Evolutionary conservation across 2,329 filamentous ascomycete species (phyloP), one percentile per base, ranked within the genome.

Genomic region (Didymosphaeria variabile): DNA sequence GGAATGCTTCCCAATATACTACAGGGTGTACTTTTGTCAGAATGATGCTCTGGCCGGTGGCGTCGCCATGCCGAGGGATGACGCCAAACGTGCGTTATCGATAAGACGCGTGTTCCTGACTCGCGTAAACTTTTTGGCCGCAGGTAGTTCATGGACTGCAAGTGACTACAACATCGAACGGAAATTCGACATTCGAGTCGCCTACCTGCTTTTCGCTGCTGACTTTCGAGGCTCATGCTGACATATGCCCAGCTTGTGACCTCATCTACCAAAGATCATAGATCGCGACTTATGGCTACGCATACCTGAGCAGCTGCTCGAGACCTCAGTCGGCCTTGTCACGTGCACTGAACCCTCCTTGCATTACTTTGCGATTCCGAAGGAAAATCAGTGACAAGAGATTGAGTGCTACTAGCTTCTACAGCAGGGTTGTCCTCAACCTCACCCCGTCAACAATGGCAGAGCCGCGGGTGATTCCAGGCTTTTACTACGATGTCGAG

Each of bases 401-500:
- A 29, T 6, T 6, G 26, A 29, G 26, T 29, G 26, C 26, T 29
- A 4, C 6, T 29, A 29, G n/a, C 26, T 29, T 29, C 26, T 29
- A 29, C 6, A 29, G 26, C 6, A 6, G 26, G 26, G 26, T 6
- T 29, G 26, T 29, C 26, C 26, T 29, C 26, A 2, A 29, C 6
- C 26, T 29, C 26, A 34, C 31, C 9, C n/a, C 17, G 15, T 17
- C 34, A 44, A 29, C n/a, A 53, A 51, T 58, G 46, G 9, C 50
- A 6, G 36, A 10, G 34, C 46, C 47, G 23, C 60, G 71, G 75
- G 34, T 75, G 76, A 57, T 84, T n/a, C 82, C 82, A 4, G 83
- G 83, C 36, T 83, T 79, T 62, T 83, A 83, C 67, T 84, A 73
- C 62, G 81, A 85, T 62, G 64, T 70, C 36, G 80, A 81, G 42